A percentile compares a stretch with the other conserved stretches of the same genome.
These are phyloP conservation scores for Erodium texanum DNA, from an alignment of 441 rosid species.

Conservation along the genomic window DNA sequence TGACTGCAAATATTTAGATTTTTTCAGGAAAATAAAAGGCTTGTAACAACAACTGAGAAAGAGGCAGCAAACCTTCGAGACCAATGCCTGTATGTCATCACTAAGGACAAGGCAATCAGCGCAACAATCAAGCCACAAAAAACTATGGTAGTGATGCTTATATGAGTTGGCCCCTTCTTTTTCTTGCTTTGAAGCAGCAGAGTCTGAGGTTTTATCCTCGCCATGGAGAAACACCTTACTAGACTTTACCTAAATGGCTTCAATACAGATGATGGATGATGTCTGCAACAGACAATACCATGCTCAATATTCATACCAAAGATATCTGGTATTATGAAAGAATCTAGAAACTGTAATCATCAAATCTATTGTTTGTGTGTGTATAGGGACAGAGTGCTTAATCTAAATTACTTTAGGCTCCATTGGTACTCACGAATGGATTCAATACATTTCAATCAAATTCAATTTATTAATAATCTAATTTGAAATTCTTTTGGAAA, in stretches of 20 bases:
- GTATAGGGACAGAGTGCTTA: too few relatives aligned
- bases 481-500: too few relatives aligned
- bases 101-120: slow-evolving; percentile 38
- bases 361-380: too few relatives aligned
- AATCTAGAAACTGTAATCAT: too few relatives aligned
- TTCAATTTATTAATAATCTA: too few relatives aligned
- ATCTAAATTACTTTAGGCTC: too few relatives aligned
- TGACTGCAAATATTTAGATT: slow-evolving; percentile 2
- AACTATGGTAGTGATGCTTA: slow-evolving; percentile 48
- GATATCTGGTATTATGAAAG: too few relatives aligned
- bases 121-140: slow-evolving; percentile 41
- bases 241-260: not conserved
- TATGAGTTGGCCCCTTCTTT: slow-evolving; percentile 63
- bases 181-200: slow-evolving; percentile 74
- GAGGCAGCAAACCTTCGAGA: slow-evolving; percentile 45
- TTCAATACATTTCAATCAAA: too few relatives aligned
- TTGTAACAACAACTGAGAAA: slow-evolving; percentile 2
- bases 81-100: slow-evolving; percentile 59
- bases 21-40: not conserved
- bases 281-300: slow-evolving; percentile 7
- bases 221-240: slow-evolving; percentile 39
- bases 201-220: slow-evolving; percentile 84
- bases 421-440: too few relatives aligned
- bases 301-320: not conserved
- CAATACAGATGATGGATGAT: slow-evolving; percentile 5